phyloP scores from a whole-genome alignment of 345 rosid species.

The Salix brachista region DNA sequence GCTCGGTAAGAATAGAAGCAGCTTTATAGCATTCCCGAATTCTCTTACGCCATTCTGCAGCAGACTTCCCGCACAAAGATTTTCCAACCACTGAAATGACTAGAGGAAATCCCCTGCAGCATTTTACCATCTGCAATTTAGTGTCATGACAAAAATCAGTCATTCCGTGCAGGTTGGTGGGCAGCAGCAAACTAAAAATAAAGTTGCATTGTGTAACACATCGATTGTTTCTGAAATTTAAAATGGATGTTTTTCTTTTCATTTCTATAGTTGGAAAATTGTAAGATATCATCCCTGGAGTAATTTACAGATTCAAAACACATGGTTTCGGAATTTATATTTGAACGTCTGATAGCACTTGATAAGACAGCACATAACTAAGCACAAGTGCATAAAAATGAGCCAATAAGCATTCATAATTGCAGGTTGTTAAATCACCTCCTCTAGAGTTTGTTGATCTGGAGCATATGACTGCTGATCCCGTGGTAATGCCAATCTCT shows the following conservation, averaged over 20 bases:
- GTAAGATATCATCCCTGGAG: not conserved
- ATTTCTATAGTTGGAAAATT: not conserved
- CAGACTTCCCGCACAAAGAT: constrained; percentile 14
- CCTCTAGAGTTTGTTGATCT: not conserved
- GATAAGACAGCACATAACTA: no score
- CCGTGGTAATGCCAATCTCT: not conserved
- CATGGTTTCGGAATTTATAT: not conserved
- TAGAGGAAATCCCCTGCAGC: constrained; percentile 26
- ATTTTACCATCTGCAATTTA: constrained; percentile 20
- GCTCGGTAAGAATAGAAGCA: constrained; percentile 11
- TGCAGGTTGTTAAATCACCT: constrained; percentile 14
- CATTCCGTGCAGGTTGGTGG: not conserved
- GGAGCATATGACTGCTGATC: constrained; percentile 10
- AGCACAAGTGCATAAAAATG: not conserved
- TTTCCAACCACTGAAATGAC: constrained; percentile 22
- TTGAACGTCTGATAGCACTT: no score
- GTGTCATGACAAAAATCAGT: not conserved
- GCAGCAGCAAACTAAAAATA: not conserved
- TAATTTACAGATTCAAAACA: not conserved
- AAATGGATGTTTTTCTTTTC: not conserved
- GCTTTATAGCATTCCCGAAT: constrained; percentile 8
- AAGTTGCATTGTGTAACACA: not conserved
- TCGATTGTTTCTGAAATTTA: not conserved
- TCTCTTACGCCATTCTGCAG: constrained; percentile 20
- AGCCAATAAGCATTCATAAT: not conserved